Percentiles rank a stretch among this genome's conserved stretches.
These are phyloP conservation scores for Umbelopsis sp. DNA, from an alignment of 371 early-diverging fungal species.

Conservation along the genomic window DNA sequence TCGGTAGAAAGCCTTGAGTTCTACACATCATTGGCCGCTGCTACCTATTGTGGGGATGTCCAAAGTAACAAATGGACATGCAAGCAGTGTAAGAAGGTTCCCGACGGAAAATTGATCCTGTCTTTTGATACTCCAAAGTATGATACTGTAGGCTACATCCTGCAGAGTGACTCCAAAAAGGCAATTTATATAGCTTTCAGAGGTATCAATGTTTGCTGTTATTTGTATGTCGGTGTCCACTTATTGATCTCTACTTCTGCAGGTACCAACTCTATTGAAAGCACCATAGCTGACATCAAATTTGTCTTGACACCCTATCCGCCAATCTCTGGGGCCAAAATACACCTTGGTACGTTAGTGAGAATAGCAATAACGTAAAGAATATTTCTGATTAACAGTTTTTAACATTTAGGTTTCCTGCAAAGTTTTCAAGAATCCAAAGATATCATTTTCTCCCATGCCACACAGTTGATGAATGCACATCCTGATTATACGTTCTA, in stretches of 20 bases:
- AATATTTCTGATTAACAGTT: background rate
- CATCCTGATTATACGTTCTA: slow-evolving; percentile 29
- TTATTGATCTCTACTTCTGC: background rate
- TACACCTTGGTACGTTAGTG: slow-evolving; percentile 23
- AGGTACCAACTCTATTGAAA: slow-evolving; percentile 27
- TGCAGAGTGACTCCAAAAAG: slow-evolving; percentile 24
- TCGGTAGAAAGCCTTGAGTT: slow-evolving; percentile 5
- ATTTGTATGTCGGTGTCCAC: background rate
- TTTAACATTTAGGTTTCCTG: slow-evolving; percentile 22
- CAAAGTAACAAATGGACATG: slow-evolving; percentile 29
- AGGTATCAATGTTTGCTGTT: slow-evolving; percentile 14
- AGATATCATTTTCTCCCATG: slow-evolving; percentile 12
- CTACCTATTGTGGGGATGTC: slow-evolving; percentile 31
- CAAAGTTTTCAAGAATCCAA: slow-evolving; percentile 21
- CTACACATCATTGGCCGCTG: slow-evolving; percentile 25
- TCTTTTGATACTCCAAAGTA: slow-evolving; percentile 23
- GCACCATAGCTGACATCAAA: slow-evolving; percentile 21
- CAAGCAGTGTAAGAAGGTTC: slow-evolving; percentile 23
- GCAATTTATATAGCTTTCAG: slow-evolving; percentile 31
- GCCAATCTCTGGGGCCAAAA: slow-evolving; percentile 28
- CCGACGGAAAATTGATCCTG: slow-evolving; percentile 28
- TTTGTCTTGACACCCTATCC: slow-evolving; percentile 20
- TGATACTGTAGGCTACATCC: slow-evolving; percentile 30
- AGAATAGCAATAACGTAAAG: background rate
- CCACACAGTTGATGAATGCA: slow-evolving; percentile 22